These are phyloP conservation scores for Trametes coccinea DNA, from an alignment of 768 basidiomycete species.

Conservation along the genomic window DNA sequence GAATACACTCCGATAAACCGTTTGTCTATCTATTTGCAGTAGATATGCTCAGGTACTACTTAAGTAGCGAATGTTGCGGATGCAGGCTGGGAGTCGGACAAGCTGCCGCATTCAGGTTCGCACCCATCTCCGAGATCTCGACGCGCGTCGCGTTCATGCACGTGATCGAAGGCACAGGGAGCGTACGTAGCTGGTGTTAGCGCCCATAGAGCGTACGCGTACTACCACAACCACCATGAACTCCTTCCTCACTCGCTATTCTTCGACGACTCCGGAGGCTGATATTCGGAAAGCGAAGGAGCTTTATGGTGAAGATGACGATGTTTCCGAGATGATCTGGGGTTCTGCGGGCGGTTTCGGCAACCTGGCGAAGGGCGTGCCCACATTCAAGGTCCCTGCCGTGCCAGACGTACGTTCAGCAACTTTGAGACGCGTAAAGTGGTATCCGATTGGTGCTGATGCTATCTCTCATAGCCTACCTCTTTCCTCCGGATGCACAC, in stretches of 20 bases:
- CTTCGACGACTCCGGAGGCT: slow-evolving; percentile 51
- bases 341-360: slow-evolving; percentile 85
- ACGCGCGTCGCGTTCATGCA: slow-evolving; percentile 19
- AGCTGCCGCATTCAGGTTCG: no score
- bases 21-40: no score
- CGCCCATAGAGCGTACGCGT: slow-evolving; percentile 20
- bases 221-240: slow-evolving; percentile 56
- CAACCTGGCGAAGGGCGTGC: slow-evolving; percentile 66
- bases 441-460: background rate
- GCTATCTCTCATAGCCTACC: slow-evolving; percentile 59
- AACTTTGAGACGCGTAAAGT: background rate
- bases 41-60: no score
- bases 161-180: slow-evolving; percentile 4
- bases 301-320: slow-evolving; percentile 59
- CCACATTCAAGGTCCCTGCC: slow-evolving; percentile 69
- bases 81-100: no score
- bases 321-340: slow-evolving; percentile 71
- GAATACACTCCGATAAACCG: no score
- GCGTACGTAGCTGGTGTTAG: slow-evolving; percentile 9
- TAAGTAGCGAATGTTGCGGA: no score
- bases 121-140: no score
- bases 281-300: slow-evolving; percentile 51
- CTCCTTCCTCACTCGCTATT: slow-evolving; percentile 63
- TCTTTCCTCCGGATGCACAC: slow-evolving; percentile 92
- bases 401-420: slow-evolving; percentile 67